Percentiles rank a stretch among this genome's conserved stretches.
Evolutionary conservation across 495 filamentous ascomycete genomes (phyloP).

Genomic region (Jackrogersella minutella): DNA sequence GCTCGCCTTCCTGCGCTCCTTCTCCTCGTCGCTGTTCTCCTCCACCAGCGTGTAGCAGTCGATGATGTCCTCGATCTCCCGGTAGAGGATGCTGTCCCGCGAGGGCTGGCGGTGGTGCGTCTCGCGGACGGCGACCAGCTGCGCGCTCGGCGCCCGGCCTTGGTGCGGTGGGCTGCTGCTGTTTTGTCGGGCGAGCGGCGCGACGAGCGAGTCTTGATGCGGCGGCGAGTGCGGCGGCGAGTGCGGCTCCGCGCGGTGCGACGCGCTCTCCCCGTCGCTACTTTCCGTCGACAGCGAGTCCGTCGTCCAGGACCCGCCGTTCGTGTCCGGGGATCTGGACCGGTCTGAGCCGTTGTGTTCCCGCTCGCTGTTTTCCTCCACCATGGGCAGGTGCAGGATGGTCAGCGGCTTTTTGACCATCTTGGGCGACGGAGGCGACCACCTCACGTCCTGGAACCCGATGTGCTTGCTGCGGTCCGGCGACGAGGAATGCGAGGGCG

Average conservation of each 20-base stretch:
- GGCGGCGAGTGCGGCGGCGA: no score
- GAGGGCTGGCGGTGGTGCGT: background rate
- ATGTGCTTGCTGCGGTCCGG: background rate
- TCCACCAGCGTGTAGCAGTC: slow-evolving; percentile 36
- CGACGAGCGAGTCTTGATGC: background rate
- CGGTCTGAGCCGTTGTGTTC: background rate
- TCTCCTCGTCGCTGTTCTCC: background rate
- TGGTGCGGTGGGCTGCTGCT: background rate
- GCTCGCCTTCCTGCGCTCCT: slow-evolving; percentile 18
- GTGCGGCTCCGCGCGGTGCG: no score
- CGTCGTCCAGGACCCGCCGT: background rate
- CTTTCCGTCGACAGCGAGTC: background rate
- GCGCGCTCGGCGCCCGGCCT: background rate
- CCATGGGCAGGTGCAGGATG: no score
- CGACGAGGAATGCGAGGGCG: background rate
- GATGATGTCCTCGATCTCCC: slow-evolving; percentile 43
- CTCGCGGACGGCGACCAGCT: background rate
- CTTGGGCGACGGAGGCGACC: background rate
- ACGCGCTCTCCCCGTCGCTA: no score
- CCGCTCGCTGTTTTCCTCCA: no score
- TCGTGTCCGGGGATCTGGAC: background rate
- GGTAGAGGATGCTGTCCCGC: slow-evolving; percentile 20
- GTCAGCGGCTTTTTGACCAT: no score
- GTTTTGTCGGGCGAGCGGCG: background rate
- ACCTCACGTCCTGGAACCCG: background rate